Base-by-base conservation (phyloP, 2,329 filamentous ascomycete species). In the Xylaria sp. region DNA sequence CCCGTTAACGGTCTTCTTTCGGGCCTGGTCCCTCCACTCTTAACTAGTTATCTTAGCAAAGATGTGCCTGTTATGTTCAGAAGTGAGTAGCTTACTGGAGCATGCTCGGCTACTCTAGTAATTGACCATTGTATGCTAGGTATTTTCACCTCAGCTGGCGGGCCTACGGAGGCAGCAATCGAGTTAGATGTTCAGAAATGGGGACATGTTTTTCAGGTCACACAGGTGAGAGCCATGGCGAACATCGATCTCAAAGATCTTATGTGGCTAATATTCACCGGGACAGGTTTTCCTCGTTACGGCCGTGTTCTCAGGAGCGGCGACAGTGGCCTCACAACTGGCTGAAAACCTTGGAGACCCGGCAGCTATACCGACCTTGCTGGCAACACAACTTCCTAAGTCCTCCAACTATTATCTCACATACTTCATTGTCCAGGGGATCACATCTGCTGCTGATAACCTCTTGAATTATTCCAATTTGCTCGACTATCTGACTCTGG, bases 201-300 rank as follows among this genome's bases (percentile, higher is more conserved):
- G 77, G 97, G 93, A 82, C 97, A 94, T 76, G 86, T 88, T 55
- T 94, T 94, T 79, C 91, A 94, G 78, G 88, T 97, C 28, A 85
- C 95, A n/a, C 71, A 72, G 70, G 70, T 69, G 59, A 55, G 25
- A 32, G 39, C 9, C 3, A 58, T 50, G 6, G 12, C 12, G 9
- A 10, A 1, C 2, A 0, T n/a, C 15, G 46, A 41, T 13, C 13
- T 18, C 3, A 15, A 57, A 34, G 34, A 48, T 23, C 5, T 46
- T 20, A 13, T 18, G 6, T 52, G 20, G 39, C 65, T 71, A 51
- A 72, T 25, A 63, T 18, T 15, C 3, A 10, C 3, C 23, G 18
- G 18, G n/a, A 10, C 92, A 97, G 78, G 92, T 96, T 50, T 97
- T 97, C 82, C 83, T 97, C 28, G 89, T 97, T 60, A 91, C 92